A percentile compares a stretch with the other conserved stretches of the same genome.
phyloP scores from a whole-genome alignment of 2,329 filamentous ascomycete genomes.

The Cladosporium sp. region DNA sequence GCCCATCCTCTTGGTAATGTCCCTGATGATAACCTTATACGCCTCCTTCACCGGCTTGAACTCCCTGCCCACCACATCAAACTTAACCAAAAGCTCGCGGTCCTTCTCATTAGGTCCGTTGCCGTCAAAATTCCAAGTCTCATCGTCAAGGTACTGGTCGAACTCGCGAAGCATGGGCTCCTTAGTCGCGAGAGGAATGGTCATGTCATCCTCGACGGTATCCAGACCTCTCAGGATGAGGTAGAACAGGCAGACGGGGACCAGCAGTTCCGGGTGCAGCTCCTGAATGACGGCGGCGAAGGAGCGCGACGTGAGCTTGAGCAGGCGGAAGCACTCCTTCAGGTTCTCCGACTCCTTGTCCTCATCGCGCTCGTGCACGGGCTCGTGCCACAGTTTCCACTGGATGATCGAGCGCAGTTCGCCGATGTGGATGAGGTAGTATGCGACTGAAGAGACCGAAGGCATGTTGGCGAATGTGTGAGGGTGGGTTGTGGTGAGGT shows the following conservation, averaged over 20 bases:
- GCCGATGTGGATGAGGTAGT: conserved; percentile 32
- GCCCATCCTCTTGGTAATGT: conserved; percentile 92
- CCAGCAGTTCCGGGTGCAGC: conserved; percentile 86
- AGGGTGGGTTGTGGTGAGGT: neutral
- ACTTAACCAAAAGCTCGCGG: conserved; percentile 84
- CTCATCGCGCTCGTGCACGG: conserved; percentile 78
- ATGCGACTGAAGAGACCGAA: conserved; percentile 27
- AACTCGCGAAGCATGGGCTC: conserved; percentile 83
- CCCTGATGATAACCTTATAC: conserved; percentile 83
- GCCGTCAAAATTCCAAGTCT: conserved; percentile 86
- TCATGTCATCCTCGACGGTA: conserved; percentile 99
- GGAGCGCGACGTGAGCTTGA: conserved; percentile 85
- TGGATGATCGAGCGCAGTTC: conserved; percentile 37
- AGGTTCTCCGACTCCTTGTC: conserved; percentile 70
- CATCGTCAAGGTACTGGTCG: conserved; percentile 69
- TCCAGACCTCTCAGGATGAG: conserved; percentile 86
- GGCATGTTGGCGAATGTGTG: conserved; percentile 24
- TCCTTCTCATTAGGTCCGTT: conserved; percentile 94
- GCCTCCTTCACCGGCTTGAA: conserved; percentile 81
- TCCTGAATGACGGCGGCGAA: conserved; percentile 94
- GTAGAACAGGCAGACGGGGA: conserved; percentile 90
- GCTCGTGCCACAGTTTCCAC: conserved; percentile 87
- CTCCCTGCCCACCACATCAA: conserved; percentile 80
- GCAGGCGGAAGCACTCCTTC: conserved; percentile 78
- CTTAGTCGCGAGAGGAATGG: conserved; percentile 74